Evolutionary conservation across 495 filamentous ascomycete genomes (phyloP), one percentile per base, ranked within the genome.

Genomic region (Aspergillus ostianus): DNA sequence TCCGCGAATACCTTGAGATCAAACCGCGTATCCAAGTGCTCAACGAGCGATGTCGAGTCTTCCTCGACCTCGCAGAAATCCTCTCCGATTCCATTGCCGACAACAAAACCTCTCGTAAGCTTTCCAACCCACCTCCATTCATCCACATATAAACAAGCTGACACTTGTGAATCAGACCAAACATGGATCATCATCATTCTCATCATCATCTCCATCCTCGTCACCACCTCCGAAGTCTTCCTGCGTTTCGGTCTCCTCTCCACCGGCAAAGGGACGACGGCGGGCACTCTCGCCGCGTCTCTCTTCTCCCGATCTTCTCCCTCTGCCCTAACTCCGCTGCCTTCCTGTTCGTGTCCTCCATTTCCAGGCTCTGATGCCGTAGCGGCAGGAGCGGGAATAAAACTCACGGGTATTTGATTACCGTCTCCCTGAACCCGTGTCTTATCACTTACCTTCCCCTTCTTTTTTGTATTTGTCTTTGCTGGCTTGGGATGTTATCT

Each of bases 151-250:
- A 23, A 47, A 45, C 10, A 53, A 20, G 57, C 52, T 66, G 47
- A 65, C 30, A 12, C 15, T 15, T 41, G 36, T 48, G 52, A 36
- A 53, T 13, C 50, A 84, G 81, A 80, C 23, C 83, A 98, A 70
- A 99, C 94, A 0, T 98, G 93, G 93, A 98, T 99, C 65, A 93
- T 98, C 69, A 99, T 99, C 65, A 80, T 95, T 32, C 82, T 99
- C 10, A 99, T 99, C 65, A 64, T 95, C 47, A 77, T 98, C 56
- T 92, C 87, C 66, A 97, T 99, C 66, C 73, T 89, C 45, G 91
- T 99, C 19, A 99, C 94, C 0, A 90, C 88, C 48, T 87, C 86
- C 5, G 94, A 98, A 76, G 93, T 97, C 18, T 85, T 88, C 53
- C 77, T 98, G 47, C 81, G 95, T 13, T 97, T 98, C 70, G 89